Evolutionary conservation across 495 filamentous ascomycete species (phyloP).

Genomic region (Penicillium ochrochloron): DNA sequence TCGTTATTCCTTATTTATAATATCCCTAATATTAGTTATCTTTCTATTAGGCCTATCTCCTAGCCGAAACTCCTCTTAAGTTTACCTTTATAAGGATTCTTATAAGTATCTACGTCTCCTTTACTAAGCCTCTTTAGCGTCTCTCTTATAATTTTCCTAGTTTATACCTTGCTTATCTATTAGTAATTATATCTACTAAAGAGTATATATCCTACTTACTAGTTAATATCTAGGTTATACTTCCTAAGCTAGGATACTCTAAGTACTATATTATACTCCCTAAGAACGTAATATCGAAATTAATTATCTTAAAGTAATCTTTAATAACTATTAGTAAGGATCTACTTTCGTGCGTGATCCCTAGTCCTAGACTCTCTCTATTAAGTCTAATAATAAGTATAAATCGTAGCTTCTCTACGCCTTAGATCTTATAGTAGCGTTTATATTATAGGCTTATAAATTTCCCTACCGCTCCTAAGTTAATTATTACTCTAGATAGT

Average conservation of each 20-base stretch:
- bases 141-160: neutral
- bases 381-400: neutral
- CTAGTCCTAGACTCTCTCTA: constrained; percentile 1
- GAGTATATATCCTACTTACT: neutral
- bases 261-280: constrained; percentile 14
- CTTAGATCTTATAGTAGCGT: neutral
- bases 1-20: neutral
- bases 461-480: neutral
- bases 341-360: neutral
- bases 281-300: neutral
- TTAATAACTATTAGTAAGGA: constrained; percentile 7
- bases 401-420: neutral
- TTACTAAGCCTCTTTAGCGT: neutral
- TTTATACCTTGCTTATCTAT: neutral
- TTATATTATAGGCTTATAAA: constrained; percentile 4
- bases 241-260: neutral
- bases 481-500: constrained; percentile 5
- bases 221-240: neutral
- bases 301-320: constrained; percentile 24
- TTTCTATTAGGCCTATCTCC: neutral
- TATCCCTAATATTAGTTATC: neutral
- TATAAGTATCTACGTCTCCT: neutral
- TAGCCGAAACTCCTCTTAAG: constrained; percentile 11
- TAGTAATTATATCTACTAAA: neutral
- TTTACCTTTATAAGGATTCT: neutral